These are phyloP conservation scores for Plasmopara viticola DNA, from an alignment of 352 stramenopile genomes.

Conservation along the genomic window DNA sequence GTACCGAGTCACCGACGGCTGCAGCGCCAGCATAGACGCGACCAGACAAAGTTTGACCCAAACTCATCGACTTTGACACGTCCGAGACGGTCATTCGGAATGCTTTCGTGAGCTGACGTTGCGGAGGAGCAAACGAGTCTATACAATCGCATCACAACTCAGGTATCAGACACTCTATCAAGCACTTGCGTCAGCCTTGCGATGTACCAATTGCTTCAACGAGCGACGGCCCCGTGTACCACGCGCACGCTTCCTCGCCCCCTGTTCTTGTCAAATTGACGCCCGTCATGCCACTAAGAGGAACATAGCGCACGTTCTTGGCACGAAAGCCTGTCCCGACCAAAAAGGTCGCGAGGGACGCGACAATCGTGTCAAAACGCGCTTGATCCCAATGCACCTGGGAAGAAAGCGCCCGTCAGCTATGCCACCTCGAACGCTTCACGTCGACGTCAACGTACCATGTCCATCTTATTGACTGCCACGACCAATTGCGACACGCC, in stretches of 20 bases:
- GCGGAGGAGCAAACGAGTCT: constrained; percentile 71
- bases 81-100: constrained; percentile 85
- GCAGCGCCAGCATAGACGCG: constrained; percentile 79
- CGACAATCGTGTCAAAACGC: constrained; percentile 74
- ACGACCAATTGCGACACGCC: constrained; percentile 95
- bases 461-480: constrained; percentile 98
- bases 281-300: constrained; percentile 80
- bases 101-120: constrained; percentile 73
- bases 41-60: constrained; percentile 75
- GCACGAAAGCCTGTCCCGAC: constrained; percentile 67
- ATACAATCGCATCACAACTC: background rate
- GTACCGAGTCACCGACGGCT: constrained; percentile 59
- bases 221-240: constrained; percentile 76
- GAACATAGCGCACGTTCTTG: constrained; percentile 83
- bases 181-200: no score
- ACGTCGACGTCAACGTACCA: constrained; percentile 34
- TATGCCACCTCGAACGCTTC: background rate
- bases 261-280: constrained; percentile 75
- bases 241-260: constrained; percentile 40
- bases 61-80: constrained; percentile 80
- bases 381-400: constrained; percentile 63
- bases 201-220: constrained; percentile 67
- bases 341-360: constrained; percentile 71
- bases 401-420: background rate
- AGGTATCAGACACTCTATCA: background rate